phyloP scores from a whole-genome alignment of 176 grass and related monocot genomes.

The Ensete glaucum region DNA sequence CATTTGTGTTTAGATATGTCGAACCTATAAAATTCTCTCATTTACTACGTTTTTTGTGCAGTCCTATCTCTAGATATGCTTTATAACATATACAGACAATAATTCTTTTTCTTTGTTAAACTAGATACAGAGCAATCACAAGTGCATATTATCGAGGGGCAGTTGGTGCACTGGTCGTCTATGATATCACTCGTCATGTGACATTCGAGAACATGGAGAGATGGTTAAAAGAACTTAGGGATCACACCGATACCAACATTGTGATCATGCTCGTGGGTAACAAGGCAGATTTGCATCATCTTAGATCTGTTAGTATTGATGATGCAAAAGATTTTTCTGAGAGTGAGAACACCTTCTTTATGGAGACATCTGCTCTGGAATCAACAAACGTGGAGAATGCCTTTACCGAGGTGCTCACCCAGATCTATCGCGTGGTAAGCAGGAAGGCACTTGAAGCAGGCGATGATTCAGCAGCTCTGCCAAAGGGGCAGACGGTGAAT shows the following conservation, averaged over 20 bases:
- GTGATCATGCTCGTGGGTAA: constrained; percentile 5
- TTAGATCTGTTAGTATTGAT: background rate
- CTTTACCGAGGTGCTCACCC: background rate
- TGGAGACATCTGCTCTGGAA: constrained; percentile 8
- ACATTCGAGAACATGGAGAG: background rate
- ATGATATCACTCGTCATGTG: constrained; percentile 6
- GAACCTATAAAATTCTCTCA: background rate
- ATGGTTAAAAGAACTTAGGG: constrained; percentile 4
- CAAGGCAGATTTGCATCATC: constrained; percentile 3
- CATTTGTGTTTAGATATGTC: background rate
- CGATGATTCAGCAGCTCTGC: background rate
- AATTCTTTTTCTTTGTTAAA: background rate
- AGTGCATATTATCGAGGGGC: constrained; percentile 6
- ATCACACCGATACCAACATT: constrained; percentile 6
- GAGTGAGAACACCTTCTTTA: background rate
- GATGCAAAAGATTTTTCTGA: background rate
- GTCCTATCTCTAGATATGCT: no score
- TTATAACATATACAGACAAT: background rate
- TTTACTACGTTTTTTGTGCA: no score
- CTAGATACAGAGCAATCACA: constrained; percentile 1
- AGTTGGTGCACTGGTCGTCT: constrained; percentile 2
- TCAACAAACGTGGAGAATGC: constrained; percentile 1
- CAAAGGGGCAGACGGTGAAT: background rate
- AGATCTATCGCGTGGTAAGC: background rate
- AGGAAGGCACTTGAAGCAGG: constrained; percentile 2